These are phyloP conservation scores for Salmacisia buchloeana DNA, from an alignment of 1,284 basidiomycete species.

Conservation along the genomic window DNA sequence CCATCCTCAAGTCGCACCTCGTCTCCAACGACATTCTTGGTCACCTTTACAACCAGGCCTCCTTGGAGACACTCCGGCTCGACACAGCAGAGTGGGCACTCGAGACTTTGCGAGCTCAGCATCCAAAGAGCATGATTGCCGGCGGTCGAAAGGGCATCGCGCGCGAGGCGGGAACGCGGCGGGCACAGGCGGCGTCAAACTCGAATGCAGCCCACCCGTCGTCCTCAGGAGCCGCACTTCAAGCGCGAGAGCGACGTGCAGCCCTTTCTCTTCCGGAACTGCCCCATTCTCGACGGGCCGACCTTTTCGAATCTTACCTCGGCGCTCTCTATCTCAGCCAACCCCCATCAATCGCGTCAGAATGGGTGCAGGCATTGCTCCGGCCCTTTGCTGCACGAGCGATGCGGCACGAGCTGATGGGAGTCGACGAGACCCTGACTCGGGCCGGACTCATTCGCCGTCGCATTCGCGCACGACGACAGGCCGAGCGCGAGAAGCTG, in stretches of 20 bases:
- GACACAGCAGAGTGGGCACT: slow-evolving; percentile 3
- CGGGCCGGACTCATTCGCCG: background rate
- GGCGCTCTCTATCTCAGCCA: background rate
- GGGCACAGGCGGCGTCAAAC: too few species aligned
- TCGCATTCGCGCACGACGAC: too few species aligned
- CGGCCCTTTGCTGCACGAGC: slow-evolving; percentile 1
- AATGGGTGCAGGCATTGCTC: slow-evolving; percentile 2
- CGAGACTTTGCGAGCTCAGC: background rate
- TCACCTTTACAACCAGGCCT: slow-evolving; percentile 5
- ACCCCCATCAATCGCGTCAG: background rate
- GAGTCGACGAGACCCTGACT: background rate
- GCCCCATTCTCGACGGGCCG: background rate
- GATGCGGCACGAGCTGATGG: slow-evolving; percentile 4
- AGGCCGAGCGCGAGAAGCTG: too few species aligned
- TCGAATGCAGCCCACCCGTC: too few species aligned
- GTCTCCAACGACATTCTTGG: slow-evolving; percentile 8
- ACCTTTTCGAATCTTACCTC: slow-evolving; percentile 3
- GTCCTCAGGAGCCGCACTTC: too few species aligned
- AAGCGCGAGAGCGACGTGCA: background rate
- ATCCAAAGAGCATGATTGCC: background rate
- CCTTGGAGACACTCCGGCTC: background rate
- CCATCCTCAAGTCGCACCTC: slow-evolving; percentile 6
- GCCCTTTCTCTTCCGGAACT: background rate
- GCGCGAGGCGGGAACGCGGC: background rate
- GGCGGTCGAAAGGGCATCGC: background rate